phyloP scores from a whole-genome alignment of 2,329 filamentous ascomycete species.

The Bipolaris sorokiniana region DNA sequence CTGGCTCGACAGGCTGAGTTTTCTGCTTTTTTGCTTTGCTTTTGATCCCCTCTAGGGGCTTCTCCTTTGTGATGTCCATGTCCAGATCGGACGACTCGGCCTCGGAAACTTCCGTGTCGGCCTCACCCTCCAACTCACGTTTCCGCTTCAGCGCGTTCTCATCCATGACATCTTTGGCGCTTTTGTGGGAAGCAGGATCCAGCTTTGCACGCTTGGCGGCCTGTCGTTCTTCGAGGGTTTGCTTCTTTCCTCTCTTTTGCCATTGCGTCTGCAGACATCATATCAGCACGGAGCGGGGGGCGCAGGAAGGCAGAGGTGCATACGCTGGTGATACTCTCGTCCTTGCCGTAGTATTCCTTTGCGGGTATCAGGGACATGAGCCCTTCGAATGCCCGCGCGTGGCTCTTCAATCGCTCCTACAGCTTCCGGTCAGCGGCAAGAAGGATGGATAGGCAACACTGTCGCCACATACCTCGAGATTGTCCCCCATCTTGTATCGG shows the following conservation, averaged over 20 bases:
- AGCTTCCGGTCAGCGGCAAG: constrained; percentile 37
- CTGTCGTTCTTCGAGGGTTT: constrained; percentile 78
- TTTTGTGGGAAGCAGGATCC: constrained; percentile 88
- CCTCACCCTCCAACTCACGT: constrained; percentile 65
- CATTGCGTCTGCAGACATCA: constrained; percentile 75
- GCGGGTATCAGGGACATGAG: constrained; percentile 86
- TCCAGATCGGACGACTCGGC: constrained; percentile 43
- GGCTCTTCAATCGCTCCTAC: constrained; percentile 61
- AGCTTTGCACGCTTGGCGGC: constrained; percentile 79
- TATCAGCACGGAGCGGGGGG: constrained; percentile 19
- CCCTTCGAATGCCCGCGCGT: constrained; percentile 81
- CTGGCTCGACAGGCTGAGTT: constrained; percentile 32
- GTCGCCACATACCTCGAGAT: constrained; percentile 49
- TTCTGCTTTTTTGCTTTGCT: constrained; percentile 54
- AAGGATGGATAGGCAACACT: constrained; percentile 27
- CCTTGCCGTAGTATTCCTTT: constrained; percentile 88
- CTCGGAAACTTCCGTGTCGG: constrained; percentile 51
- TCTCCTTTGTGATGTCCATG: constrained; percentile 46
- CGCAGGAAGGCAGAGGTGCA: constrained; percentile 48
- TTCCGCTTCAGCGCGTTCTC: constrained; percentile 80
- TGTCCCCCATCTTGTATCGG: constrained; percentile 45
- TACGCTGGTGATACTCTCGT: constrained; percentile 70
- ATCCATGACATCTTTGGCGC: constrained; percentile 90
- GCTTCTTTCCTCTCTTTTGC: constrained; percentile 88
- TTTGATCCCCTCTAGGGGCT: constrained; percentile 49